Evolutionary conservation across 352 stramenopile species (phyloP), one percentile per base, ranked within the genome.

Genomic region (Blastocystis sp.): DNA sequence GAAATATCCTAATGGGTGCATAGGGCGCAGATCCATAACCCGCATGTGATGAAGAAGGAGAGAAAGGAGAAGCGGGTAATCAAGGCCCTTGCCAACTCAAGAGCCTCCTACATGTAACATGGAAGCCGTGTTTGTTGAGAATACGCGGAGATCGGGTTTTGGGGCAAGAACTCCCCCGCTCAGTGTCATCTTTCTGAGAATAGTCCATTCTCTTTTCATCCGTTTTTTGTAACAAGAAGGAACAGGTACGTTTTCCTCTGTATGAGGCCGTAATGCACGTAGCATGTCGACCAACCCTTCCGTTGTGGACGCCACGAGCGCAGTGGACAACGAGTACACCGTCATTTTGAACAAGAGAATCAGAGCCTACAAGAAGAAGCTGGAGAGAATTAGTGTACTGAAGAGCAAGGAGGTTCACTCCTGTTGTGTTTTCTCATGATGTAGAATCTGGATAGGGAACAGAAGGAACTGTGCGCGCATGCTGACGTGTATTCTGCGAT

Each of bases 311-410:
- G 65, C 69, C 61, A 21, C 69, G 19, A 17, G 7, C 7, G 24
- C 54, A 11, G 40, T 6, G n/a, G 70, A 62, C 2, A 63, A 81
- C 61, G 11, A 48, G 19, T 81, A 81, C 40, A 65, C 65, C 3
- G 61, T 52, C 1, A 21, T 81, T 43, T n/a, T 81, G 3, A 81
- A 65, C 43, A 81, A 64, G 70, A 64, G 70, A 81, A 81, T 81
- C 40, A 43, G 70, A 34, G 70, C 70, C 21, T 81, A 66, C 48
- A 81, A 81, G 48, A 81, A 81, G 57, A 81, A 81, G 43, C n/a
- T 81, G 7, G 70, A 81, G 2, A 17, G 70, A 42, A 81, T 81
- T 63, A 63, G 19, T 81, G 70, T 24, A 24, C 42, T 81, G 34
- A 62, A 48, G 24, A 21, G 19, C 3, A 81, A 81, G 70, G 38